Base-by-base conservation (phyloP, 768 basidiomycete genomes). In the Panus rudis region DNA sequence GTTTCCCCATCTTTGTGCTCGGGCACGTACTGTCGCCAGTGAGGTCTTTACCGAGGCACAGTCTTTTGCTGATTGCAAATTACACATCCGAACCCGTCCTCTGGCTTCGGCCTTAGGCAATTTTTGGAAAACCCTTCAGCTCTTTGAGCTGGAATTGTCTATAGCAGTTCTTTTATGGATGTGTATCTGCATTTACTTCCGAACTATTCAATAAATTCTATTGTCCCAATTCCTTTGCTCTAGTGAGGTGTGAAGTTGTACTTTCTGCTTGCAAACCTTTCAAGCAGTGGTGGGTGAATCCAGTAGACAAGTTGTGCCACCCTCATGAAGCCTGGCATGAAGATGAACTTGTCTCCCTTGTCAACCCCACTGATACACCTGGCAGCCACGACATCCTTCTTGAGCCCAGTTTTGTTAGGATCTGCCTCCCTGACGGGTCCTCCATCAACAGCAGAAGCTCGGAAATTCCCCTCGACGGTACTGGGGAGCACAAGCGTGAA, bases 21-120 rank as follows among this genome's bases (percentile, higher is more conserved):
- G 85, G 84, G 84, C 82, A 84, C 79, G 84, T 81, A 85, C 83
- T 84, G 81, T 86, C 83, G 81, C 79, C 81, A 84, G 85, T 89
- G 87, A 90, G 84, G 87, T 90, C 73, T 79, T 71, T 84, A 89
- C 86, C 82, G 87, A 90, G 84, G 79, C 81, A 83, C 81, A 86
- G 84, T 85, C 76, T 71, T 86, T 89, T 87, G 86, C 84, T 89
- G 81, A 82, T 89, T 89, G 85, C 85, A 89, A 89, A 89, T 85
- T 88, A 87, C 75, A 85, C 84, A 89, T 89, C 86, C 86, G 84
- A 86, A 88, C 84, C 64, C 84, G 83, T 88, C 84, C 82, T 75
- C 78, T 62, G 73, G 82, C 83, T 87, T 84, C 70, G 81, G 83
- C 81, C 75, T 74, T 69, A 76, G 81, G 84, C 81, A 88, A 89